Base-by-base conservation (phyloP, 768 basidiomycete genomes). In the Tylopilus subfusipes region DNA sequence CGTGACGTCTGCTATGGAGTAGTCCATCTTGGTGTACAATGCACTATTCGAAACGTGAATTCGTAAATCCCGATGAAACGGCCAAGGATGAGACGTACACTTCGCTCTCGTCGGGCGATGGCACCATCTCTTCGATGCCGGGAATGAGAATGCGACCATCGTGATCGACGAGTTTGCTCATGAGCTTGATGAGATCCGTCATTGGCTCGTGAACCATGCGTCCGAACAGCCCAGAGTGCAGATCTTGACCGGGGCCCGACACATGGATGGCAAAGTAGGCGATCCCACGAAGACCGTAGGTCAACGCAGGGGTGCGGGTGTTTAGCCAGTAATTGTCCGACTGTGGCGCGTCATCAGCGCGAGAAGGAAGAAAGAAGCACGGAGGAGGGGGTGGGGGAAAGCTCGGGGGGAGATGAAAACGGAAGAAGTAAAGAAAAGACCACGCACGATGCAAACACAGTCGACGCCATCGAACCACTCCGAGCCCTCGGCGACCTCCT, bases 271-370 rank as follows among this genome's bases (percentile, higher is more conserved):
- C 86, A 80, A 87, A 94, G 78, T 97, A 98, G 36, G 84, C 78
- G 47, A 97, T 75, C 10, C 94, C 94, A 45, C 94, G 87, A 24
- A 95, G 81, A 54, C 93, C 93, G 62, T 94, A 95, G 0, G 93
- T 96, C 51, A 92, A 68, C 36, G 79, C 85, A 0, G 90, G 90
- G 4, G 86, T 90, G 42, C 87, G 84, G 0, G 82, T 82, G 71
- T 90, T 90, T 48, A 92, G 73, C 95, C 95, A 97, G 73, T 95
- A 96, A 74, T 95, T 96, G 72, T 97, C 95, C 31, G 86, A 87
- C 88, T 90, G 61, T 33, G 8, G 13, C 25, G 22, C 7, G 4
- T 2, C 38, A 19, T 36, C 38, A 18, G 2, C 13, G 27, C 5
- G n/a, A 30, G 14, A 4, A 18, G 7, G 25, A 7, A 22, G 33